These are phyloP conservation scores for Pyricularia grisea DNA, from an alignment of 2,329 filamentous ascomycete species.

Conservation along the genomic window DNA sequence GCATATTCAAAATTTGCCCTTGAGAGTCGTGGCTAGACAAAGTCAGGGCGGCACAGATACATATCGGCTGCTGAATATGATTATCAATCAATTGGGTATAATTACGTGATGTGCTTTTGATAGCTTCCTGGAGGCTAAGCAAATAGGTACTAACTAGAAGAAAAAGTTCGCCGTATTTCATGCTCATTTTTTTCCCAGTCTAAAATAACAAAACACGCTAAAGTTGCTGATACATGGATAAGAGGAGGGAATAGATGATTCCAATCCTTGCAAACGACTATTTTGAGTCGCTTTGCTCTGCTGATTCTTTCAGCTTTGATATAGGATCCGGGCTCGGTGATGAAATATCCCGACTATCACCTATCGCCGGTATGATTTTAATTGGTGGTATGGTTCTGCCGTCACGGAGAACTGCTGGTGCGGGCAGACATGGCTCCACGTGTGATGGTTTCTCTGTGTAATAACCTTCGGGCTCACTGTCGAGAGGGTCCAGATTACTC, in stretches of 20 bases:
- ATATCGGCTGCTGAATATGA: not conserved
- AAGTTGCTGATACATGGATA: not conserved
- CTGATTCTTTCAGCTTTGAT: not conserved
- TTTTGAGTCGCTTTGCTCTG: not conserved
- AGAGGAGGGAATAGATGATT: not conserved
- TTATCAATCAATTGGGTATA: not conserved
- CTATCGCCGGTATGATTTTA: not conserved
- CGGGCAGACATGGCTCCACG: not conserved
- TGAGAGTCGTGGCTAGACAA: no score
- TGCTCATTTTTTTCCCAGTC: not conserved
- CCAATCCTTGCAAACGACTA: not conserved
- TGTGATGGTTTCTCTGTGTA: not conserved
- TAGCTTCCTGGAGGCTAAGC: not conserved
- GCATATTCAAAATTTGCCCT: not conserved
- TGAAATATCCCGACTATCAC: not conserved
- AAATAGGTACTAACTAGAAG: not conserved
- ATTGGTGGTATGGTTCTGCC: not conserved
- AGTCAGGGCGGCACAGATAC: no score
- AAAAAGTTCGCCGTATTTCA: not conserved
- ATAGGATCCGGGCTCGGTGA: not conserved
- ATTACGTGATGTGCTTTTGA: not conserved
- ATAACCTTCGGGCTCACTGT: not conserved
- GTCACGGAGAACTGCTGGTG: not conserved
- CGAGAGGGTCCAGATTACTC: not conserved
- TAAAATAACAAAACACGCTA: not conserved